Percentiles rank a stretch among this genome's conserved stretches.
These are phyloP conservation scores for Penicillium brasilianum DNA, from an alignment of 2,329 filamentous ascomycete genomes.

Conservation along the genomic window DNA sequence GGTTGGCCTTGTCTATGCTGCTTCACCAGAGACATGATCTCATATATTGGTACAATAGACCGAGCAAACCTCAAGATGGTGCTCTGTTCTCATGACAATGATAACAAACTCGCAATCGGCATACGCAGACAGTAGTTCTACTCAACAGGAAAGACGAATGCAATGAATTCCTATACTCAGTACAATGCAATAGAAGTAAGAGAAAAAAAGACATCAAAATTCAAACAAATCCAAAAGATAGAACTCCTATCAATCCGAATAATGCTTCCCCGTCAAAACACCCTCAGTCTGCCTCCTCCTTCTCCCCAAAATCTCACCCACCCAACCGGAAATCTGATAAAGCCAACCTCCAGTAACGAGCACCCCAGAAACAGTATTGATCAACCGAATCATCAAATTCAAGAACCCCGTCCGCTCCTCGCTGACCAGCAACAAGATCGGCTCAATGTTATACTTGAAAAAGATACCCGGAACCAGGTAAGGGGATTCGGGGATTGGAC, in stretches of 20 bases:
- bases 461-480: conserved; percentile 82
- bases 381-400: conserved; percentile 75
- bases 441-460: conserved; percentile 99
- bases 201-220: neutral
- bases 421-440: conserved; percentile 82
- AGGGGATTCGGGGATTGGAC: conserved; percentile 62
- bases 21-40: neutral
- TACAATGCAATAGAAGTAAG: conserved; percentile 4
- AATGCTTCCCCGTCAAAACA: conserved; percentile 53
- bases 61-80: neutral
- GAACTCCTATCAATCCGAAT: conserved; percentile 34
- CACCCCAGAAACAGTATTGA: conserved; percentile 90
- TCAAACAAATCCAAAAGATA: conserved; percentile 3
- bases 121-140: neutral
- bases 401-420: conserved; percentile 79
- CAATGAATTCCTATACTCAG: conserved; percentile 7
- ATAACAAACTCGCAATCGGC: too few relatives aligned
- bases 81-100: neutral
- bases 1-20: neutral
- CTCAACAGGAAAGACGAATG: neutral
- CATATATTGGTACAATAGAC: neutral
- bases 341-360: conserved; percentile 93
- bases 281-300: conserved; percentile 51
- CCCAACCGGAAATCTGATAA: conserved; percentile 83
- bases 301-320: conserved; percentile 56